phyloP scores from a whole-genome alignment of 2,329 filamentous ascomycete species.

The Alternaria tenuissima region DNA sequence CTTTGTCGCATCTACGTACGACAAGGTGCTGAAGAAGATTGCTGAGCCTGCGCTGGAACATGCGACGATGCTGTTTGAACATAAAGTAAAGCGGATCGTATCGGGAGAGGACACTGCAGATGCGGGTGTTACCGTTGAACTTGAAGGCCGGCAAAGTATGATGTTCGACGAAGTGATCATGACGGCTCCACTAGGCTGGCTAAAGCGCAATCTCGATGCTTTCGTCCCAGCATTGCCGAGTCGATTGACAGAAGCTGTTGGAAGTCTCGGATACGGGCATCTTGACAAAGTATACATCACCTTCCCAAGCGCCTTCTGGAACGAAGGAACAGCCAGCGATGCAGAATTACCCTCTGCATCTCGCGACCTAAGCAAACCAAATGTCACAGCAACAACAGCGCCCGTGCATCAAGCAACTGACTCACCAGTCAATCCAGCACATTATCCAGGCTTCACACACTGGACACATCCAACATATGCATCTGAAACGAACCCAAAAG shows the following conservation, averaged over 20 bases:
- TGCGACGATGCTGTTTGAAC: slow-evolving; percentile 63
- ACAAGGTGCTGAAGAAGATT: slow-evolving; percentile 66
- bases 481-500: slow-evolving; percentile 64
- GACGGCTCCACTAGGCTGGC: slow-evolving; percentile 71
- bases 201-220: slow-evolving; percentile 48
- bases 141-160: slow-evolving; percentile 56
- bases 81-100: slow-evolving; percentile 56
- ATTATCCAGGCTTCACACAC: slow-evolving; percentile 73
- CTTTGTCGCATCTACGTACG: slow-evolving; percentile 69
- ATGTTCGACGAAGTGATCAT: slow-evolving; percentile 74
- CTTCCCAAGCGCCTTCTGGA: slow-evolving; percentile 82
- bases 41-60: slow-evolving; percentile 64
- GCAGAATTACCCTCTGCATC: slow-evolving; percentile 6
- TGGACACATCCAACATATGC: slow-evolving; percentile 78
- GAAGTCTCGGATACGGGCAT: slow-evolving; percentile 72
- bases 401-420: slow-evolving; percentile 45
- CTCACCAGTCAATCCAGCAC: slow-evolving; percentile 41
- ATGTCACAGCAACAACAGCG: slow-evolving; percentile 49
- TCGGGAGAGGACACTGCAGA: slow-evolving; percentile 27
- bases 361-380: slow-evolving; percentile 37
- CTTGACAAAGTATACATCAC: slow-evolving; percentile 71
- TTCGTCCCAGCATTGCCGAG: slow-evolving; percentile 69
- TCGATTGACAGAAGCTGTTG: slow-evolving; percentile 67
- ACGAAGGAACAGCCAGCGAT: slow-evolving; percentile 31
- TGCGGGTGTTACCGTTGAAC: slow-evolving; percentile 52